Percentiles rank a stretch among this genome's conserved stretches.
Evolutionary conservation across 2,329 filamentous ascomycete species (phyloP).

Genomic region (Coniochaeta sp.): DNA sequence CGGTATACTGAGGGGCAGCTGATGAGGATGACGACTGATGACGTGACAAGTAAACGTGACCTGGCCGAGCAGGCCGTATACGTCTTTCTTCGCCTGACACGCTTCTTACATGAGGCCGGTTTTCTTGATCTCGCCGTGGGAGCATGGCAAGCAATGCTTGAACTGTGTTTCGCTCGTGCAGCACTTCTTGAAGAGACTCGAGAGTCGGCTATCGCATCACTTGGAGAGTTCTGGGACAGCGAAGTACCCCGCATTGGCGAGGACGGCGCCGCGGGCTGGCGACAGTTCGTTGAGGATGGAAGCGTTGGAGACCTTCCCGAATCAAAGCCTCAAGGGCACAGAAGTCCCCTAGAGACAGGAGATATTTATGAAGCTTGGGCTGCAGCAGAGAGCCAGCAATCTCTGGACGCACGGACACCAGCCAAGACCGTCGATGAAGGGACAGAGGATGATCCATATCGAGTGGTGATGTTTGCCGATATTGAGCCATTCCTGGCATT

Average conservation of each 20-base stretch:
- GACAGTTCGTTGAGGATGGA: conserved; percentile 31
- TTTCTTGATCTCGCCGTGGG: conserved; percentile 70
- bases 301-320: conserved; percentile 32
- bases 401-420: conserved; percentile 47
- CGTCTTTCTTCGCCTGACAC: conserved; percentile 65
- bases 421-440: conserved; percentile 69
- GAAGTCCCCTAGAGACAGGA: conserved; percentile 20
- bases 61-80: conserved; percentile 49
- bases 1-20: conserved; percentile 21
- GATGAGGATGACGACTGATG: neutral
- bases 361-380: conserved; percentile 46
- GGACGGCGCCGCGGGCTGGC: conserved; percentile 62
- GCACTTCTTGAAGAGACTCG: conserved; percentile 15
- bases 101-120: conserved; percentile 68
- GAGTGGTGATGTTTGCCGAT: conserved; percentile 74
- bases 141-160: conserved; percentile 76
- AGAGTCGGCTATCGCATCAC: conserved; percentile 27
- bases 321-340: conserved; percentile 16
- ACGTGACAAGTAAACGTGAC: conserved; percentile 1
- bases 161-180: conserved; percentile 60
- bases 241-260: conserved; percentile 78
- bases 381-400: conserved; percentile 42
- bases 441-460: conserved; percentile 72
- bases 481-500: conserved; percentile 54
- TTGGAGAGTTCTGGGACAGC: conserved; percentile 80